Percentiles rank a stretch among this genome's conserved stretches.
These are phyloP conservation scores for Teratosphaeria pseudoeucalypti DNA, from an alignment of 2,329 filamentous ascomycete genomes.

Conservation along the genomic window DNA sequence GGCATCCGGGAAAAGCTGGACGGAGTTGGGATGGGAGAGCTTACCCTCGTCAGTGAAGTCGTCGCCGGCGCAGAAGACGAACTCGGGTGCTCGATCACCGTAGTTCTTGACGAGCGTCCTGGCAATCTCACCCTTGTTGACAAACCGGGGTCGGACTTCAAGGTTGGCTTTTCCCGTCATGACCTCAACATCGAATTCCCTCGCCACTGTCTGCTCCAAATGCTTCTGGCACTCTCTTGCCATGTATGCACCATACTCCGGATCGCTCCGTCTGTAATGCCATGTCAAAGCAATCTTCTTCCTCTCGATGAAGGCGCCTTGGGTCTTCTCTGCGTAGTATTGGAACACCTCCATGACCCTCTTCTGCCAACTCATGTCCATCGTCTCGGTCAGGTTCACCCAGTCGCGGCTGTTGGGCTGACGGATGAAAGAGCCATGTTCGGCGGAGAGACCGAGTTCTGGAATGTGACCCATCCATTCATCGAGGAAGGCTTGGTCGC, in stretches of 20 bases:
- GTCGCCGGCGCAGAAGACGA: conserved; percentile 84
- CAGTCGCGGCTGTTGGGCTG: conserved; percentile 66
- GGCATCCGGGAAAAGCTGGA: conserved; percentile 8
- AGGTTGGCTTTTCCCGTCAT: conserved; percentile 96
- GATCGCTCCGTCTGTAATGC: conserved; percentile 90
- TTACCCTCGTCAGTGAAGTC: conserved; percentile 95
- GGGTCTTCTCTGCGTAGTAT: conserved; percentile 75
- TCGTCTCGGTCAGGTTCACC: conserved; percentile 78
- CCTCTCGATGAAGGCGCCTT: conserved; percentile 86
- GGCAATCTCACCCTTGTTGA: conserved; percentile 96
- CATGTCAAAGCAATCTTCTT: conserved; percentile 93
- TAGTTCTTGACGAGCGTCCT: conserved; percentile 72
- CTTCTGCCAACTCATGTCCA: conserved; percentile 86
- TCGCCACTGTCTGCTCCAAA: conserved; percentile 64
- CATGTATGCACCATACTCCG: conserved; percentile 71
- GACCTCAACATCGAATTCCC: conserved; percentile 83
- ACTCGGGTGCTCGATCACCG: conserved; percentile 57
- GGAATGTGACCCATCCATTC: conserved; percentile 87
- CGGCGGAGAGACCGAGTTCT: conserved; percentile 84
- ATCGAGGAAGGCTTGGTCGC: conserved; percentile 82
- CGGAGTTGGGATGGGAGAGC: background rate
- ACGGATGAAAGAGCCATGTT: conserved; percentile 92
- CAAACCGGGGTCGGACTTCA: conserved; percentile 89
- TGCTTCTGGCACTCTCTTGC: conserved; percentile 72
- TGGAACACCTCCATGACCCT: conserved; percentile 79